Percentiles rank a stretch among this genome's conserved stretches.
Conservation (phyloP, 345 rosid genomes). For the Arabidopsis suecica region DNA sequence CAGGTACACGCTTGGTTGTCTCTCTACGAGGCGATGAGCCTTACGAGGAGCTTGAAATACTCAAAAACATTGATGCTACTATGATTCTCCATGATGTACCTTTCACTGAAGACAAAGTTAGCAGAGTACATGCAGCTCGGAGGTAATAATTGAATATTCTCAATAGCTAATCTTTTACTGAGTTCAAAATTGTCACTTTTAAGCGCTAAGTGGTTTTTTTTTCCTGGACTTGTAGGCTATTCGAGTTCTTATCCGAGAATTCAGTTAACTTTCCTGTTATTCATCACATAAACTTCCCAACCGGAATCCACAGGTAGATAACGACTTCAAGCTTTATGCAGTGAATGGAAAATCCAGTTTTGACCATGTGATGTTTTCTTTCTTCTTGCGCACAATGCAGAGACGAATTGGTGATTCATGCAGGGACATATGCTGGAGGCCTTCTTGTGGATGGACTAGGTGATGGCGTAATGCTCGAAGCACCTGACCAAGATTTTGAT, state of each 20-base stretch:
- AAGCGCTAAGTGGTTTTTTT: slow-evolving; percentile 15
- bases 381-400: slow-evolving; percentile 49
- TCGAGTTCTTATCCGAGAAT: slow-evolving; percentile 80
- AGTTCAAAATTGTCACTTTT: neutral
- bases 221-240: slow-evolving; percentile 57
- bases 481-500: slow-evolving; percentile 85
- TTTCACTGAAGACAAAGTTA: slow-evolving; percentile 67
- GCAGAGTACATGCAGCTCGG: slow-evolving; percentile 96
- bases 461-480: slow-evolving; percentile 89
- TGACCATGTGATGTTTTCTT: slow-evolving; percentile 30
- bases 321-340: slow-evolving; percentile 1
- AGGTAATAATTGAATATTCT: slow-evolving; percentile 55
- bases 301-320: slow-evolving; percentile 70
- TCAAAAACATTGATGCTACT: slow-evolving; percentile 69
- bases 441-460: slow-evolving; percentile 98
- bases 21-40: slow-evolving; percentile 86
- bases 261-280: slow-evolving; percentile 77
- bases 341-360: slow-evolving; percentile 1
- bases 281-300: slow-evolving; percentile 88
- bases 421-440: slow-evolving; percentile 85
- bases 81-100: slow-evolving; percentile 90
- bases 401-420: slow-evolving; percentile 91
- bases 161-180: slow-evolving; percentile 2
- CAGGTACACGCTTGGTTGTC: slow-evolving; percentile 93
- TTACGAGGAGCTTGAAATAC: slow-evolving; percentile 74